A percentile compares a stretch with the other conserved stretches of the same genome.
Evolutionary conservation across 208 protist genomes (phyloP).

Genomic region (Wallacemonas sp.): DNA sequence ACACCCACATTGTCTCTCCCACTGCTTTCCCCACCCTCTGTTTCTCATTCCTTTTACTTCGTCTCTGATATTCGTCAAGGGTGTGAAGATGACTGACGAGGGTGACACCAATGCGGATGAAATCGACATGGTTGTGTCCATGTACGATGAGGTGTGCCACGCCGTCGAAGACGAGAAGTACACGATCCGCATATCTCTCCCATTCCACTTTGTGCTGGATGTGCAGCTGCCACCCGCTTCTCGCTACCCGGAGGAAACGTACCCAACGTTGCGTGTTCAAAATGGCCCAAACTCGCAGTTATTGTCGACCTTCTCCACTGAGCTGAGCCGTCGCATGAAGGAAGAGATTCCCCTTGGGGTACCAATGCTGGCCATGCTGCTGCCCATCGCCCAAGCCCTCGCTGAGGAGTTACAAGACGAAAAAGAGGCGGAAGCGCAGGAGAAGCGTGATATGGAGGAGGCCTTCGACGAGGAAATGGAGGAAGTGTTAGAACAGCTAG

Average conservation of each 20-base stretch:
- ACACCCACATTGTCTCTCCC: too few species aligned
- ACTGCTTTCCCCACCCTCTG: too few species aligned
- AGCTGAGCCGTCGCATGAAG: slow-evolving; percentile 42
- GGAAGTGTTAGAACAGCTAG: slow-evolving; percentile 20
- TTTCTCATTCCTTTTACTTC: too few species aligned
- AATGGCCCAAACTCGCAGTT: slow-evolving; percentile 66
- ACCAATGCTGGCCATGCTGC: slow-evolving; percentile 59
- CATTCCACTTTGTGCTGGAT: slow-evolving; percentile 68
- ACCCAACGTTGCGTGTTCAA: slow-evolving; percentile 55
- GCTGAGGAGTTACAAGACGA: slow-evolving; percentile 46
- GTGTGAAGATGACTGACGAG: slow-evolving; percentile 23
- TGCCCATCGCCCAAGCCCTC: slow-evolving; percentile 57
- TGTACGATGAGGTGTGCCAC: slow-evolving; percentile 67
- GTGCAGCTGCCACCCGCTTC: slow-evolving; percentile 47
- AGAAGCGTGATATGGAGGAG: slow-evolving; percentile 17
- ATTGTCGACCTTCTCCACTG: slow-evolving; percentile 29
- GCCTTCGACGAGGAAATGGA: slow-evolving; percentile 27
- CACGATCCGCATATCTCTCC: slow-evolving; percentile 51
- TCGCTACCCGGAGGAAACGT: slow-evolving; percentile 63
- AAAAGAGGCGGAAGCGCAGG: slow-evolving; percentile 27
- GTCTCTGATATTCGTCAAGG: too few species aligned
- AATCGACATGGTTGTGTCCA: slow-evolving; percentile 66
- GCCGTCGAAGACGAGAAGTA: slow-evolving; percentile 25
- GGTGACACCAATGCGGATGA: slow-evolving; percentile 35
- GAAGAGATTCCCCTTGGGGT: slow-evolving; percentile 59